Conservation (phyloP, 805 yeast genomes). For the Saccharomycopsis guyanensis region DNA sequence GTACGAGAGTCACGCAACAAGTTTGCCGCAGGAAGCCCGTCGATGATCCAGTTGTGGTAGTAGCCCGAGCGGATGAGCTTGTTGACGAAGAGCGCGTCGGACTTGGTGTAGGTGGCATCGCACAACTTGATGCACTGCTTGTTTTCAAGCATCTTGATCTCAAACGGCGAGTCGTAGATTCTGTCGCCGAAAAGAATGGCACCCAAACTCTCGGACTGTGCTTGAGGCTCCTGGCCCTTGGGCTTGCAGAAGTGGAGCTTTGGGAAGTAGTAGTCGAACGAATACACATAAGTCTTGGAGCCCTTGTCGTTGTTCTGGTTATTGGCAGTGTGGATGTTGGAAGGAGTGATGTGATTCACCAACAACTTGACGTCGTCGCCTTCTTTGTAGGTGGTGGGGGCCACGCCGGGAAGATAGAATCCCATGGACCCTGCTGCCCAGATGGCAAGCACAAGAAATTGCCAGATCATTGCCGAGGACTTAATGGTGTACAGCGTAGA, state of each 20-base stretch:
- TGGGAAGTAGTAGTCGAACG: conserved; percentile 78
- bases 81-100: conserved; percentile 70
- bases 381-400: conserved; percentile 78
- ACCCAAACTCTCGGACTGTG: conserved; percentile 83
- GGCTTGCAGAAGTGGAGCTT: conserved; percentile 84
- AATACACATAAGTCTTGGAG: conserved; percentile 54
- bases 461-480: no score
- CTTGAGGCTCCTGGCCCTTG: conserved; percentile 37
- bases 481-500: background rate
- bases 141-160: conserved; percentile 68
- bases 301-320: conserved; percentile 25
- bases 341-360: conserved; percentile 88
- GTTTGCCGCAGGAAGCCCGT: conserved; percentile 90
- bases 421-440: background rate
- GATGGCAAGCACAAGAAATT: background rate
- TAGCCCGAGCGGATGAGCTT: conserved; percentile 76
- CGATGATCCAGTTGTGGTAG: conserved; percentile 86
- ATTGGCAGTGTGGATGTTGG: conserved; percentile 31
- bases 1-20: conserved; percentile 50
- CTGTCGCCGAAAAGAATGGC: conserved; percentile 93
- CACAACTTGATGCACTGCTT: conserved; percentile 66
- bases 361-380: conserved; percentile 69
- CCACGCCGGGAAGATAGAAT: conserved; percentile 92
- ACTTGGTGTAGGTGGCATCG: conserved; percentile 43
- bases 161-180: conserved; percentile 86